Evolutionary conservation across 2,329 filamentous ascomycete genomes (phyloP).

Genomic region (Curvularia verruculosa): DNA sequence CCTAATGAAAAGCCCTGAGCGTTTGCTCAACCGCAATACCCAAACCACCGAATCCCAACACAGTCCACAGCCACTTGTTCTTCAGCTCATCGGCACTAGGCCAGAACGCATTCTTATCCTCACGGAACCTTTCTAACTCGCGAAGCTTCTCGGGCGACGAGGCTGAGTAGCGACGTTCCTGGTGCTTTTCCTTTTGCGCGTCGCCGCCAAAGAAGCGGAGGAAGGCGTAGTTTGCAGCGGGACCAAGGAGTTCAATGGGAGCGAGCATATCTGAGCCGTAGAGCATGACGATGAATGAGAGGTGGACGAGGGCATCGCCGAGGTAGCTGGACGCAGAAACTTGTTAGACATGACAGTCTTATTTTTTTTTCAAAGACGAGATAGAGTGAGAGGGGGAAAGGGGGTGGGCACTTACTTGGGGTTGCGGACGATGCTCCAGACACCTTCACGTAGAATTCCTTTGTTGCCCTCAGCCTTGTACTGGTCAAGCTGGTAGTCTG

Average conservation of each 20-base stretch:
- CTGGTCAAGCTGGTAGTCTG: slow-evolving; percentile 62
- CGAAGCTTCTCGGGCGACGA: slow-evolving; percentile 59
- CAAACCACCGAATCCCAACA: slow-evolving; percentile 57
- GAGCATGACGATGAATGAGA: slow-evolving; percentile 64
- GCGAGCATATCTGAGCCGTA: slow-evolving; percentile 62
- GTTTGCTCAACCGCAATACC: slow-evolving; percentile 57
- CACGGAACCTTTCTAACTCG: slow-evolving; percentile 59
- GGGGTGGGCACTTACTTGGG: slow-evolving; percentile 58
- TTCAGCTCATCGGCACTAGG: slow-evolving; percentile 56
- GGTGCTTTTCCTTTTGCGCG: slow-evolving; percentile 60
- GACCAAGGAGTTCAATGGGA: slow-evolving; percentile 61
- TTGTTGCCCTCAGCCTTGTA: slow-evolving; percentile 54
- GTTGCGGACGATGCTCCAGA: slow-evolving; percentile 67
- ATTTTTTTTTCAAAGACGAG: too few relatives aligned
- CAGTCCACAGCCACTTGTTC: slow-evolving; percentile 64
- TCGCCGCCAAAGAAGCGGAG: slow-evolving; percentile 64
- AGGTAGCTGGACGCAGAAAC: slow-evolving; percentile 59
- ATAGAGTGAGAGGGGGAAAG: neutral
- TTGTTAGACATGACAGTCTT: slow-evolving; percentile 3
- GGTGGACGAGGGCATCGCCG: slow-evolving; percentile 64
- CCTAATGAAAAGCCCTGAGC: slow-evolving; percentile 42
- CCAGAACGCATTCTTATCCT: slow-evolving; percentile 67
- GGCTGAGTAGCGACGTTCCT: slow-evolving; percentile 60
- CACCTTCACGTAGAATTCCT: slow-evolving; percentile 60
- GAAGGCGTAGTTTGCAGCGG: slow-evolving; percentile 64